phyloP scores from a whole-genome alignment of 768 basidiomycete genomes.

The Lactifluus subvellereus region DNA sequence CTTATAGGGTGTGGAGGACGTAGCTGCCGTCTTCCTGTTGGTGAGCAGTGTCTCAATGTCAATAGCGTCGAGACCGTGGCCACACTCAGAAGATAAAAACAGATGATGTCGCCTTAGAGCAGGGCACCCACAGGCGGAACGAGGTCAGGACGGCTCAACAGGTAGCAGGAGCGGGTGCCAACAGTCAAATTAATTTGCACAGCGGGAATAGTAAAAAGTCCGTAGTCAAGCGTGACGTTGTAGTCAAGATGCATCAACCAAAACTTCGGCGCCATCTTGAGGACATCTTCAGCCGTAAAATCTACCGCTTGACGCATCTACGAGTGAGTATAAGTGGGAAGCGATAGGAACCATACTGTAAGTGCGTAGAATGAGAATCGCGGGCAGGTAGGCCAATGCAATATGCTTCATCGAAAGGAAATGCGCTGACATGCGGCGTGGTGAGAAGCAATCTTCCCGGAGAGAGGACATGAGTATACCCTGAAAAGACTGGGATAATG shows the following conservation, averaged over 20 bases:
- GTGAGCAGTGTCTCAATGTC: slow-evolving; percentile 57
- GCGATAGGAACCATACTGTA: slow-evolving; percentile 3
- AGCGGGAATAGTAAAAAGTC: slow-evolving; percentile 49
- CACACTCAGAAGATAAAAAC: slow-evolving; percentile 37
- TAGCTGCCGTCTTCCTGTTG: slow-evolving; percentile 42
- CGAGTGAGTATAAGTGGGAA: neutral
- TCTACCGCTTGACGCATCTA: slow-evolving; percentile 21
- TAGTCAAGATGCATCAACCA: slow-evolving; percentile 53
- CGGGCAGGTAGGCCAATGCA: slow-evolving; percentile 11
- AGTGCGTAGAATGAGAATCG: slow-evolving; percentile 5
- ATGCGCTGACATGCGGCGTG: slow-evolving; percentile 6
- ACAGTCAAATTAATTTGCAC: slow-evolving; percentile 47
- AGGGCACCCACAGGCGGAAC: slow-evolving; percentile 43
- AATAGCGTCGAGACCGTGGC: slow-evolving; percentile 53
- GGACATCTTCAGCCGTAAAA: slow-evolving; percentile 43
- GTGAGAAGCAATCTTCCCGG: slow-evolving; percentile 4
- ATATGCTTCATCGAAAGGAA: slow-evolving; percentile 9
- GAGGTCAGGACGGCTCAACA: slow-evolving; percentile 45
- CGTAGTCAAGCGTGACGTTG: slow-evolving; percentile 44
- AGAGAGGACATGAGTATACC: neutral
- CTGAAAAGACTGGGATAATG: neutral
- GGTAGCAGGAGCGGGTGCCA: slow-evolving; percentile 49
- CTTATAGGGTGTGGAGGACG: slow-evolving; percentile 50
- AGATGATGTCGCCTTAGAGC: slow-evolving; percentile 46
- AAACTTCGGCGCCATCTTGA: slow-evolving; percentile 43